Percentiles rank a stretch among this genome's conserved stretches.
Conservation (phyloP, 306 rosid genomes). For the Trifolium repens region DNA sequence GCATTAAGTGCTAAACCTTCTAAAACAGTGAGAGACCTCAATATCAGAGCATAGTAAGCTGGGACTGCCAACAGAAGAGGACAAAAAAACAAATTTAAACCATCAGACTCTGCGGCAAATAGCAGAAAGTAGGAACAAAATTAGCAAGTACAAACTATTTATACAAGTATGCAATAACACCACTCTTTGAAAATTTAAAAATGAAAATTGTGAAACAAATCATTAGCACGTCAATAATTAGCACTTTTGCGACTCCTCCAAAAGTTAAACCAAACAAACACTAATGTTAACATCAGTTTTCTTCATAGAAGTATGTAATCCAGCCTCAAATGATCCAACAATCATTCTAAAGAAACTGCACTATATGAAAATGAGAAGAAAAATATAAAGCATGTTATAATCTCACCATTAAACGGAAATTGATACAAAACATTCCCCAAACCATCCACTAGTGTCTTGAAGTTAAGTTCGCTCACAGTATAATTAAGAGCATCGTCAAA, state of each 20-base stretch:
- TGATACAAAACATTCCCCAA: conserved; percentile 86
- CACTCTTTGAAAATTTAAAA: no score
- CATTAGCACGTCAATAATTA: no score
- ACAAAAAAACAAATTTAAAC: conserved; percentile 33
- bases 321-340: no score
- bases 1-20: conserved; percentile 94
- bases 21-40: conserved; percentile 91
- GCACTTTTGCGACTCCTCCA: no score
- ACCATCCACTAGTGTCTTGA: conserved; percentile 92
- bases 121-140: background rate
- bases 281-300: no score
- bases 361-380: conserved; percentile 13
- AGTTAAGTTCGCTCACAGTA: conserved; percentile 93
- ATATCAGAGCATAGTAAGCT: conserved; percentile 87
- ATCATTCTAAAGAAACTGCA: background rate
- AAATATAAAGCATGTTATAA: conserved; percentile 20
- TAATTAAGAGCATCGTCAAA: conserved; percentile 87
- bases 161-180: background rate
- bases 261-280: no score
- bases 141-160: conserved; percentile 13
- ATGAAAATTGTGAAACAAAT: no score
- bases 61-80: conserved; percentile 69
- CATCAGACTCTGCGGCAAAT: conserved; percentile 37
- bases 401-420: conserved; percentile 90
- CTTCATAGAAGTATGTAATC: no score